Conservation (phyloP, 2,329 filamentous ascomycete genomes). For the Colletotrichum truncatum region DNA sequence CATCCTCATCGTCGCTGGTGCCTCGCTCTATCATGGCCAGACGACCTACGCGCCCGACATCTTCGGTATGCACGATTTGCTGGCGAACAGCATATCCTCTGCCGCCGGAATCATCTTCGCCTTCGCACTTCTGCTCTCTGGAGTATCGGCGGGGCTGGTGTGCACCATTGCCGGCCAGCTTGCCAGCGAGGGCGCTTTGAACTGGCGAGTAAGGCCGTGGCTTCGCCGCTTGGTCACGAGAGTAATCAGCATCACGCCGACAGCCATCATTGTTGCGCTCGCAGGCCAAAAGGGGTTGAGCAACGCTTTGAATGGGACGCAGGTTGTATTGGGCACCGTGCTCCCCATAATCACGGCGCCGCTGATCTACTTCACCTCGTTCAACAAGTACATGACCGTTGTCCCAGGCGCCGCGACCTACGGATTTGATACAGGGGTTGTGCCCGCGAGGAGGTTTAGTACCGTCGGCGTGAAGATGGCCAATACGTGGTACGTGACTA, state of each 20-base stretch:
- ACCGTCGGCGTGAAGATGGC: conserved; percentile 67
- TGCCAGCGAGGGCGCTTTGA: conserved; percentile 84
- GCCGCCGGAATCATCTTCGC: conserved; percentile 87
- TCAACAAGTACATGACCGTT: conserved; percentile 75
- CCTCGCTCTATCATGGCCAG: conserved; percentile 72
- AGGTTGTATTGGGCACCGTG: conserved; percentile 82
- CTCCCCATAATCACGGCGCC: conserved; percentile 84
- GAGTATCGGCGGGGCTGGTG: conserved; percentile 83
- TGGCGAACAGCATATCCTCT: conserved; percentile 74
- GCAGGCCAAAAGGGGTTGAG: conserved; percentile 77
- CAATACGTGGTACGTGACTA: conserved; percentile 73
- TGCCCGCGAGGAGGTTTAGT: conserved; percentile 32
- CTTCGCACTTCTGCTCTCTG: conserved; percentile 81
- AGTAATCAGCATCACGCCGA: conserved; percentile 81
- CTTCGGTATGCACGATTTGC: conserved; percentile 81
- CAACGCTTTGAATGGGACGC: conserved; percentile 76
- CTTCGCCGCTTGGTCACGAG: conserved; percentile 80
- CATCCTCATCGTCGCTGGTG: conserved; percentile 87
- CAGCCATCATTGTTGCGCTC: conserved; percentile 83
- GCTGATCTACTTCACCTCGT: conserved; percentile 85
- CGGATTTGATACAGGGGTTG: conserved; percentile 11
- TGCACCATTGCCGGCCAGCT: conserved; percentile 92
- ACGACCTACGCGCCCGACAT: conserved; percentile 77
- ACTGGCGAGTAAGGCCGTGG: conserved; percentile 81
- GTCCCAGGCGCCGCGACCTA: conserved; percentile 26